Base-by-base conservation (phyloP, 805 yeast species). In the Yamadazyma insecticola region DNA sequence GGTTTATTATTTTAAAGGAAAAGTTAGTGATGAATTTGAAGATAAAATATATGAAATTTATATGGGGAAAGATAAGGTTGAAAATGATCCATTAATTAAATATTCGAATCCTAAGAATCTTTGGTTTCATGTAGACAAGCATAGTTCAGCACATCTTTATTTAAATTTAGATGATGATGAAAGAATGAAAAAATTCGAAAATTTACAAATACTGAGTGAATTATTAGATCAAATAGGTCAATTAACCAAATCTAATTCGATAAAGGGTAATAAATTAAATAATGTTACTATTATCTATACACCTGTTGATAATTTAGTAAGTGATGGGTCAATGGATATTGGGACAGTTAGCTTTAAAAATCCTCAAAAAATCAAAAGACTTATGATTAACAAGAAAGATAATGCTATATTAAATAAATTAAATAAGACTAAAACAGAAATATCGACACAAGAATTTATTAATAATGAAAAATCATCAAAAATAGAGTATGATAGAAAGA, bases 51-150 rank as follows among this genome's bases (percentile, higher is more conserved):
- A 67, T 23, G 43, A 48, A 16, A 51, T 80, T 5, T 80, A 76
- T 44, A 77, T 81, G 78, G 94, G 94, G 3, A 76, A 71, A 46
- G 84, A 85, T 51, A 82, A 81, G 53, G 63, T 67, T 31, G 94
- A 85, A 56, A 84, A 63, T 40, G 70, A 63, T 31, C 67, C 63
- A 9, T 42, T 62, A 22, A 57, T 84, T 35, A 76, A 75, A 48
- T 70, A 74, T 44, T 84, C 89, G 1, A 70, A 72, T 39, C 77
- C 76, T 16, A 72, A 72, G 36, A 79, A 82, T 50, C 59, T 81
- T 4, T 84, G 94, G 90, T 84, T 85, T 48, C 94, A 83, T 53
- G 87, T 81, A 6, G 89, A 81, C 43, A 80, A 78, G 41, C 63
- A 76, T 28, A 78, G 87, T 4, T 78, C 87, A 26, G 92, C 89